phyloP scores from a whole-genome alignment of 169 alveolate genomes.

The Pseudocohnilembus persalinus region DNA sequence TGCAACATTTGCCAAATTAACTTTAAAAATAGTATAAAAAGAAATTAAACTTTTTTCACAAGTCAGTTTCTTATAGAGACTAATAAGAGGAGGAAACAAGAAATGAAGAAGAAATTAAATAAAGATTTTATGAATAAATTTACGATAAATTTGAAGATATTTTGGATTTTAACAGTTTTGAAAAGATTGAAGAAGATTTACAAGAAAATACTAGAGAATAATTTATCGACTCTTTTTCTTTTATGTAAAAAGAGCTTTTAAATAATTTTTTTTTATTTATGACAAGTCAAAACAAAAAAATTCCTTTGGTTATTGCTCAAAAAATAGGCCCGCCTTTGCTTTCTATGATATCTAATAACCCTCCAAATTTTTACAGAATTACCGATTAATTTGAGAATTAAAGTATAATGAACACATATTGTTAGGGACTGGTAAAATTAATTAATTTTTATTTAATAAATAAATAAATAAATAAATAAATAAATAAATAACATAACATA shows the following conservation, averaged over 20 bases:
- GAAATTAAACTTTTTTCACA: too few species aligned
- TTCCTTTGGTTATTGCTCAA: constrained; percentile 22
- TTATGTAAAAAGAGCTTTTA: constrained; percentile 19
- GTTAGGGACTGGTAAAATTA: constrained; percentile 17
- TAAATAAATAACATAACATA: too few species aligned
- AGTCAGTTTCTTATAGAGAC: too few species aligned
- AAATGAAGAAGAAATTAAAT: constrained; percentile 11
- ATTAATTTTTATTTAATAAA: too few species aligned
- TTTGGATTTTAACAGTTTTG: constrained; percentile 40
- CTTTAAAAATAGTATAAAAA: too few species aligned
- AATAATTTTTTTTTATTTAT: not conserved
- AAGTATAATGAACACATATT: constrained; percentile 16
- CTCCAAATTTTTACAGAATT: constrained; percentile 35
- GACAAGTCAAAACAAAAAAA: not conserved
- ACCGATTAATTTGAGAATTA: constrained; percentile 35
- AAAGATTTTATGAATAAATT: constrained; percentile 6
- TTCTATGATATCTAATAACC: constrained; percentile 20
- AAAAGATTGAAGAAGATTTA: constrained; percentile 21
- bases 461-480: too few species aligned
- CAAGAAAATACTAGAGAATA: not conserved
- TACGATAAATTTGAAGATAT: constrained; percentile 35
- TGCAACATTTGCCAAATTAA: constrained; percentile 5
- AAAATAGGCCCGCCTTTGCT: constrained; percentile 36
- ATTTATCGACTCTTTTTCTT: constrained; percentile 27
- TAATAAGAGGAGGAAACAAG: not conserved